These are phyloP conservation scores for Monosporascus sp. DNA, from an alignment of 2,329 filamentous ascomycete species.

Conservation along the genomic window DNA sequence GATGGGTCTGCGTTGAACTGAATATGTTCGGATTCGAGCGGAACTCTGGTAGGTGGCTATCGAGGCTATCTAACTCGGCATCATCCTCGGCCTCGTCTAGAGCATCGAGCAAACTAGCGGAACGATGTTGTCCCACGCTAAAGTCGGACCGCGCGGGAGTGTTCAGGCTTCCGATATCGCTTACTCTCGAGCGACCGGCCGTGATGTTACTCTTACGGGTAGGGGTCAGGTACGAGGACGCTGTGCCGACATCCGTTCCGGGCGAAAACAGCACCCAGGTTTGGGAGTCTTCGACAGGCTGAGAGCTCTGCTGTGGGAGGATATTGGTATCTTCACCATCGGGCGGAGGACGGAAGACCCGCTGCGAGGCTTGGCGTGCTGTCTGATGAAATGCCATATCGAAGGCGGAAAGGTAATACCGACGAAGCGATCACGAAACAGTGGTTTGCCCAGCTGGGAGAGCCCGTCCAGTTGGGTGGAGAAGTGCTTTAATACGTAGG, in stretches of 20 bases:
- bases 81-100: conserved; percentile 54
- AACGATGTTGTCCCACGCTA: conserved; percentile 39
- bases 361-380: conserved; percentile 47
- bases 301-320: conserved; percentile 26
- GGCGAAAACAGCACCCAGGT: conserved; percentile 97
- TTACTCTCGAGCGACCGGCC: conserved; percentile 66
- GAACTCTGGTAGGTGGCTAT: conserved; percentile 88
- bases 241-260: conserved; percentile 53
- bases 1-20: conserved; percentile 36
- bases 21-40: conserved; percentile 53
- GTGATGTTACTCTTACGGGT: conserved; percentile 61
- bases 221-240: conserved; percentile 64
- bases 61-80: conserved; percentile 83
- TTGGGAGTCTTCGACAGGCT: conserved; percentile 64
- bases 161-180: conserved; percentile 75
- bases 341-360: conserved; percentile 36
- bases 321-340: conserved; percentile 34
- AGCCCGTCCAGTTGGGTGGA: not conserved
- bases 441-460: conserved; percentile 17
- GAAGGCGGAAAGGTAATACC: conserved; percentile 10
- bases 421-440: conserved; percentile 19
- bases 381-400: conserved; percentile 59
- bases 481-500: too few relatives aligned
- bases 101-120: conserved; percentile 32
- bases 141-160: conserved; percentile 59